phyloP scores from a whole-genome alignment of 345 rosid genomes.

The Camelina sativa region DNA sequence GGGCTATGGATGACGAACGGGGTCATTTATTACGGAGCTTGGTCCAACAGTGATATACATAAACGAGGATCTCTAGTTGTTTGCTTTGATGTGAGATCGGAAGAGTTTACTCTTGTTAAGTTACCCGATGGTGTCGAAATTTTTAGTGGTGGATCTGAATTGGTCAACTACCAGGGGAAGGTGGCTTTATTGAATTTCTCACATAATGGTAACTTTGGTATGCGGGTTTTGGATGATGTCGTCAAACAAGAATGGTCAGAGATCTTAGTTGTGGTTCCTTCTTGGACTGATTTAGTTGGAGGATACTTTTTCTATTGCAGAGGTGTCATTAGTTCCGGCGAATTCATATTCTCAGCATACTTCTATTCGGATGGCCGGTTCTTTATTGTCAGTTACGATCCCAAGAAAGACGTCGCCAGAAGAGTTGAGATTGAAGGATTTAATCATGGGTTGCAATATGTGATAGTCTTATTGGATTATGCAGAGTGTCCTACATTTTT shows the following conservation, averaged over 20 bases:
- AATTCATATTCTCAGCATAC: not conserved
- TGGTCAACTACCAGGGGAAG: not conserved
- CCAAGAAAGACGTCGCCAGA: not conserved
- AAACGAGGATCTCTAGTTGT: not conserved
- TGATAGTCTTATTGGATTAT: too few species aligned
- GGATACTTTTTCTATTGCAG: not conserved
- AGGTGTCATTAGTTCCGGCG: not conserved
- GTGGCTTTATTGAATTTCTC: not conserved
- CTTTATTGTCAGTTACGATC: not conserved
- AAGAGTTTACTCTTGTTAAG: not conserved
- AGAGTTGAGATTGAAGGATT: not conserved
- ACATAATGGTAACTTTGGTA: not conserved
- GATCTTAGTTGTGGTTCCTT: not conserved
- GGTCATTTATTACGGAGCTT: constrained; percentile 11
- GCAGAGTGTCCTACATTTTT: too few species aligned
- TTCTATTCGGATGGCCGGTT: not conserved
- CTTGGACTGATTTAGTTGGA: not conserved
- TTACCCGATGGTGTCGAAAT: not conserved
- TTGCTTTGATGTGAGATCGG: constrained; percentile 5
- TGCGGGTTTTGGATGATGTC: constrained; percentile 12
- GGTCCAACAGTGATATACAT: not conserved
- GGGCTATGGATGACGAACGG: not conserved
- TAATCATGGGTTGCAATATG: not conserved
- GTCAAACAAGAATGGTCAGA: constrained; percentile 8
- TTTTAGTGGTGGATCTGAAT: not conserved